These are phyloP conservation scores for Neopestalotiopsis clavispora DNA, from an alignment of 2,329 filamentous ascomycete genomes.

Conservation along the genomic window DNA sequence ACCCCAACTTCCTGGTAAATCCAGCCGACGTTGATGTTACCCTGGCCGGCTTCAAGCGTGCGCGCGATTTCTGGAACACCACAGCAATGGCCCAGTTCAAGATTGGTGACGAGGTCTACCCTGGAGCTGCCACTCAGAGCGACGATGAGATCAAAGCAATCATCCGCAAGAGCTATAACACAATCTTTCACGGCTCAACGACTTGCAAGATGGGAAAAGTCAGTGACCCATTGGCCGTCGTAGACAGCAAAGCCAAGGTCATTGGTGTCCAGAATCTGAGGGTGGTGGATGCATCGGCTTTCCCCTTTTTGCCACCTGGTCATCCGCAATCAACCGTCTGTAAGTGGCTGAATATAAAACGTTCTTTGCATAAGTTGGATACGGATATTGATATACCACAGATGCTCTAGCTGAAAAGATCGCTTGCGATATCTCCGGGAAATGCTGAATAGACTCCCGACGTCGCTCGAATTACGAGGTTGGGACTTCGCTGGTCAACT, in stretches of 20 bases:
- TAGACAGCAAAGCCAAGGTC: slow-evolving; percentile 58
- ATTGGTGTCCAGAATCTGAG: slow-evolving; percentile 55
- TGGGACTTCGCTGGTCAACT: too few species aligned
- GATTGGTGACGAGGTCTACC: slow-evolving; percentile 38
- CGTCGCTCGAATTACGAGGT: too few species aligned
- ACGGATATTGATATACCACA: background rate
- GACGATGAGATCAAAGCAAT: slow-evolving; percentile 47
- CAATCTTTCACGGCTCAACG: slow-evolving; percentile 54
- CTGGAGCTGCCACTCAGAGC: slow-evolving; percentile 41
- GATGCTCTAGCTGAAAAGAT: slow-evolving; percentile 14
- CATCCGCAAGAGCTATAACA: slow-evolving; percentile 35
- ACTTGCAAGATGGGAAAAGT: slow-evolving; percentile 59
- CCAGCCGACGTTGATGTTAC: slow-evolving; percentile 65
- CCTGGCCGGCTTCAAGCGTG: slow-evolving; percentile 66
- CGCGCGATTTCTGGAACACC: slow-evolving; percentile 65
- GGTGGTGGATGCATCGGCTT: slow-evolving; percentile 57
- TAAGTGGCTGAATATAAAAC: slow-evolving; percentile 14
- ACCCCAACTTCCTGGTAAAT: slow-evolving; percentile 35
- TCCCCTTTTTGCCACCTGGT: slow-evolving; percentile 31
- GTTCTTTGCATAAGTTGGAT: background rate
- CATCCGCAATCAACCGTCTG: slow-evolving; percentile 31
- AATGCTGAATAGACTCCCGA: background rate
- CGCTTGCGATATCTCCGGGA: slow-evolving; percentile 11
- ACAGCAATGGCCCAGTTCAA: slow-evolving; percentile 60
- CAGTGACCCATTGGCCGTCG: slow-evolving; percentile 54